Evolutionary conservation across 2,329 filamentous ascomycete genomes (phyloP).

Genomic region (Alternaria postmessia): DNA sequence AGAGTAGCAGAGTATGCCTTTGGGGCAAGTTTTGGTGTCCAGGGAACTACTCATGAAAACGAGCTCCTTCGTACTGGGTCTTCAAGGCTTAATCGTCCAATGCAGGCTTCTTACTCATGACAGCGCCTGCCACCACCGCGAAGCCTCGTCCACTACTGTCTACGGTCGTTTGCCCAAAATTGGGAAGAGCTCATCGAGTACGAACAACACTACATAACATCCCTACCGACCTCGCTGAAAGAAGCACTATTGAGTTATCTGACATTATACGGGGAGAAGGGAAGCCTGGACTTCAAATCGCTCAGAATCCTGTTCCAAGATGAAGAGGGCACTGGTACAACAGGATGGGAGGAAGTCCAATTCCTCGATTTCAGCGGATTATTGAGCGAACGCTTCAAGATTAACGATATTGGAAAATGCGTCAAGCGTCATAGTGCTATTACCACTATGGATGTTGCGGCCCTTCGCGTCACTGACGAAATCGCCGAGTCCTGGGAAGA

Average conservation of each 20-base stretch:
- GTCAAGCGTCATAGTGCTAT: conserved; percentile 30
- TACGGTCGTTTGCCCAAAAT: conserved; percentile 63
- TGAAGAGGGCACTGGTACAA: conserved; percentile 42
- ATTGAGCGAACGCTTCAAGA: conserved; percentile 57
- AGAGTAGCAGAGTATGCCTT: too few relatives aligned
- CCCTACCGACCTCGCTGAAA: conserved; percentile 62
- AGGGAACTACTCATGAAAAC: too few relatives aligned
- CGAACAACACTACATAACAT: conserved; percentile 62
- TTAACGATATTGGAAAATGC: conserved; percentile 60
- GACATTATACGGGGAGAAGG: conserved; percentile 57
- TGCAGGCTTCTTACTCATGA: conserved; percentile 34
- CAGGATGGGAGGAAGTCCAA: conserved; percentile 55
- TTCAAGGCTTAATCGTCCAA: conserved; percentile 19
- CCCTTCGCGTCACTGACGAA: conserved; percentile 23
- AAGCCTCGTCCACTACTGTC: conserved; percentile 59
- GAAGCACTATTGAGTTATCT: conserved; percentile 65
- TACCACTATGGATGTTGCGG: conserved; percentile 23
- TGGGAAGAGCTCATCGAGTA: conserved; percentile 67
- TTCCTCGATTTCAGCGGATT: conserved; percentile 63
- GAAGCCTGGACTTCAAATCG: conserved; percentile 52
- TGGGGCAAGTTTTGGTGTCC: too few relatives aligned
- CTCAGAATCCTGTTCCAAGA: conserved; percentile 61
- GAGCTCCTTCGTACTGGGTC: background rate
- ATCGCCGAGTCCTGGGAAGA: conserved; percentile 60
- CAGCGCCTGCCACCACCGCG: conserved; percentile 42